Base-by-base conservation (phyloP, 371 early-diverging fungal genomes). In the Mucor velutinosus region DNA sequence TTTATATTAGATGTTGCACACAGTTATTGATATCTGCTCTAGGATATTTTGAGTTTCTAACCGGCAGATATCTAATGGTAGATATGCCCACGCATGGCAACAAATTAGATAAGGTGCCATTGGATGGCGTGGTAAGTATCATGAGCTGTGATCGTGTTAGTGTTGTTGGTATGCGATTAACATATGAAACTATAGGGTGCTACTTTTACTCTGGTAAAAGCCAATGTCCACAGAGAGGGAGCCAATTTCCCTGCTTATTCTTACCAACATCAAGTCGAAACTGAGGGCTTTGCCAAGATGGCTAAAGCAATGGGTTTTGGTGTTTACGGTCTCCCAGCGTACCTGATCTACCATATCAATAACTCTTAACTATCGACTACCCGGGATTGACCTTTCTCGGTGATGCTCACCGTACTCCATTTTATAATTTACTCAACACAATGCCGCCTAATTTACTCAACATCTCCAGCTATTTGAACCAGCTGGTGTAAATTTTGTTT, bases 271-370 rank as follows among this genome's bases (percentile, higher is more conserved):
- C 84, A 87, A 65, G 86, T 92, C 4, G 92, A 93, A 72, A 93
- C 92, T 10, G 93, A 92, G 77, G 93, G 93, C 1, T 81, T 93
- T 73, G 91, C 90, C 19, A 90, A 89, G 64, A 85, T 90, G 76
- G 91, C 92, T 49, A 90, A 88, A 66, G 84, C 84, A 2, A 67
- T 84, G 62, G 81, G 81, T 5, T 84, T 79, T 67, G 75, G 76
- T 58, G 76, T 84, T 5, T 84, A 79, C 76, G 84, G 84, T 1
- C 59, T 84, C 49, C 84, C 84, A 17, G 76, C 78, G 32, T 84
- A 84, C 62, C 60, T 81, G 21, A 79, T 84, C 27, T 78, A 76
- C 49, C 84, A 84, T 45, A 67, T 77, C 58, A 58, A 64, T 23
- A 70, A 74, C 25, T 68, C 68, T 30, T 72, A 65, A 55, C 0